Percentiles rank a stretch among this genome's conserved stretches.
phyloP scores from a whole-genome alignment of 495 filamentous ascomycete species.

The Aspergillus incahuasiensis region DNA sequence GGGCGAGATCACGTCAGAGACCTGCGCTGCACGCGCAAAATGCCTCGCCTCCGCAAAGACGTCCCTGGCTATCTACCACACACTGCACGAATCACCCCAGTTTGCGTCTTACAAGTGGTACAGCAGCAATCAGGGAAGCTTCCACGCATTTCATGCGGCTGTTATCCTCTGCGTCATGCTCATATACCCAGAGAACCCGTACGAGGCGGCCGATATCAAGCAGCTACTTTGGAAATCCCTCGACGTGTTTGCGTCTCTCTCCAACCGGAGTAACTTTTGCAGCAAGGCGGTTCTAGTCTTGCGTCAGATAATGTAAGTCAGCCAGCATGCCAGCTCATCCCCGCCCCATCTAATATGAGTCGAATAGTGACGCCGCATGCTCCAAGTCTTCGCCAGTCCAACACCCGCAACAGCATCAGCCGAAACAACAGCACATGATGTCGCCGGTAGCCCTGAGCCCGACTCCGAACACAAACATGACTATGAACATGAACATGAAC shows the following conservation, averaged over 20 bases:
- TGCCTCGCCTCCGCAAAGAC: slow-evolving; percentile 42
- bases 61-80: slow-evolving; percentile 37
- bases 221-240: slow-evolving; percentile 27
- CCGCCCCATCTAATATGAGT: too few relatives aligned
- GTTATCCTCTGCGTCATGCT: slow-evolving; percentile 30
- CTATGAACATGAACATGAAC: too few relatives aligned
- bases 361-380: slow-evolving; percentile 24
- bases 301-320: slow-evolving; percentile 36
- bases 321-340: too few relatives aligned
- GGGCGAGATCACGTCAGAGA: slow-evolving; percentile 39
- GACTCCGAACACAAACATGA: too few relatives aligned
- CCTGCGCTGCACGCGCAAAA: slow-evolving; percentile 33
- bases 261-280: slow-evolving; percentile 38
- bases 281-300: slow-evolving; percentile 39
- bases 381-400: slow-evolving; percentile 12
- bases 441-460: slow-evolving; percentile 10
- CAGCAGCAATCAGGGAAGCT: slow-evolving; percentile 40
- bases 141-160: slow-evolving; percentile 30
- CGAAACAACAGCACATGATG: slow-evolving; percentile 14
- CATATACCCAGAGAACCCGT: slow-evolving; percentile 28
- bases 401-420: slow-evolving; percentile 1
- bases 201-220: slow-evolving; percentile 32
- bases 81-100: slow-evolving; percentile 29
- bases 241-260: slow-evolving; percentile 37
- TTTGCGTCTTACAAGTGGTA: slow-evolving; percentile 46